A percentile compares a stretch with the other conserved stretches of the same genome.
Conservation (phyloP, 495 filamentous ascomycete species). For the Trichoderma orchidacearum region DNA sequence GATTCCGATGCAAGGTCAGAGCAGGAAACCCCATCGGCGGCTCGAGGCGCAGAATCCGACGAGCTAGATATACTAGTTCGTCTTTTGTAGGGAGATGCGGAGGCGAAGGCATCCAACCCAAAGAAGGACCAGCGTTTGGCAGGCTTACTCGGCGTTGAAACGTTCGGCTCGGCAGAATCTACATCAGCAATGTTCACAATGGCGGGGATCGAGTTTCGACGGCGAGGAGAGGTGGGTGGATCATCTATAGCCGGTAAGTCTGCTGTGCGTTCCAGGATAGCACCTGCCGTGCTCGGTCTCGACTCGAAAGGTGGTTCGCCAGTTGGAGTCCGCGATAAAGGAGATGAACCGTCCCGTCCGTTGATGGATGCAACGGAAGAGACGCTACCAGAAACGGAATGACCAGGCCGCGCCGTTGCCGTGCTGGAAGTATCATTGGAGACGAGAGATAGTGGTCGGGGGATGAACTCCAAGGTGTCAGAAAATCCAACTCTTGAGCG, state of each 20-base stretch:
- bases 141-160: slow-evolving; percentile 30
- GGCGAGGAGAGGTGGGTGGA: slow-evolving; percentile 17
- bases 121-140: slow-evolving; percentile 42
- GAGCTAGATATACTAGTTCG: slow-evolving; percentile 23
- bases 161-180: slow-evolving; percentile 13
- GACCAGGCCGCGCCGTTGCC: slow-evolving; percentile 42
- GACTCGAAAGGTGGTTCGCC: slow-evolving; percentile 18
- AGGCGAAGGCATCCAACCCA: slow-evolving; percentile 29
- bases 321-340: slow-evolving; percentile 12
- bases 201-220: slow-evolving; percentile 38
- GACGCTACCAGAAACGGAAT: slow-evolving; percentile 50
- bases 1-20: slow-evolving; percentile 7
- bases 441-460: slow-evolving; percentile 56
- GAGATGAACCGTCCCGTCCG: slow-evolving; percentile 21
- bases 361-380: slow-evolving; percentile 32
- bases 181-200: slow-evolving; percentile 19
- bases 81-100: slow-evolving; percentile 21
- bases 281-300: slow-evolving; percentile 38
- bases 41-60: slow-evolving; percentile 17
- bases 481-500: slow-evolving; percentile 45
- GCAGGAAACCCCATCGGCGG: slow-evolving; percentile 4
- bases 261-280: slow-evolving; percentile 31
- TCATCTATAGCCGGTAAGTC: slow-evolving; percentile 8
- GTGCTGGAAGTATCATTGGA: slow-evolving; percentile 65
- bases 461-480: slow-evolving; percentile 51